Evolutionary conservation across 176 grass and related monocot species (phyloP).

Genomic region (Hordeum vulgare): DNA sequence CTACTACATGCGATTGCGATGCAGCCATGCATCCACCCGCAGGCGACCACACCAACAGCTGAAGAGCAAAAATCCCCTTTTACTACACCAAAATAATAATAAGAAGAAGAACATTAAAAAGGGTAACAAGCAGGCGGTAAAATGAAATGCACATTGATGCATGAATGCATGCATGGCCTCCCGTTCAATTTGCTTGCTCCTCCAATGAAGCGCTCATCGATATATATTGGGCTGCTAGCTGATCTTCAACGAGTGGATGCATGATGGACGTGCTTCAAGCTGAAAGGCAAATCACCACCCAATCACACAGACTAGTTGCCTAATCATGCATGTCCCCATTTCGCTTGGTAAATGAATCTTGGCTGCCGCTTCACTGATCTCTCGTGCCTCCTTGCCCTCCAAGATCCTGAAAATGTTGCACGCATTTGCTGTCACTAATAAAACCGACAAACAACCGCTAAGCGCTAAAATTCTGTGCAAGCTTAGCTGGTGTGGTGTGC

Average conservation of each 20-base stretch:
- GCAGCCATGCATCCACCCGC: neutral
- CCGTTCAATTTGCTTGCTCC: neutral
- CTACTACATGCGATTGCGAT: neutral
- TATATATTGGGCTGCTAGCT: neutral
- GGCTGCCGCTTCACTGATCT: constrained; percentile 14
- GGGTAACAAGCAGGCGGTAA: neutral
- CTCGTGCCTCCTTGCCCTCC: constrained; percentile 28
- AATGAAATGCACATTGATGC: neutral
- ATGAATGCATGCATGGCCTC: too few relatives aligned
- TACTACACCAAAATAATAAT: constrained; percentile 3
- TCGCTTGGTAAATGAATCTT: neutral
- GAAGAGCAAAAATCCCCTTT: constrained; percentile 33
- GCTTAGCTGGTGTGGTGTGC: too few relatives aligned
- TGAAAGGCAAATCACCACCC: constrained; percentile 13
- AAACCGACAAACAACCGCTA: neutral
- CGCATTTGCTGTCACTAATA: neutral
- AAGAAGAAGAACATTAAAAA: neutral
- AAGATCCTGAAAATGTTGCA: constrained; percentile 27
- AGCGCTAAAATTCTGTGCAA: neutral
- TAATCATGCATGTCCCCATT: neutral
- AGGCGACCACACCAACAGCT: neutral
- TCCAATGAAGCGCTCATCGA: neutral
- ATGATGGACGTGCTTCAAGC: constrained; percentile 4
- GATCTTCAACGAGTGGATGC: neutral
- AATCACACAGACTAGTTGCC: neutral